Base-by-base conservation (phyloP, 495 filamentous ascomycete species). In the Oleoguttula mirabilis region DNA sequence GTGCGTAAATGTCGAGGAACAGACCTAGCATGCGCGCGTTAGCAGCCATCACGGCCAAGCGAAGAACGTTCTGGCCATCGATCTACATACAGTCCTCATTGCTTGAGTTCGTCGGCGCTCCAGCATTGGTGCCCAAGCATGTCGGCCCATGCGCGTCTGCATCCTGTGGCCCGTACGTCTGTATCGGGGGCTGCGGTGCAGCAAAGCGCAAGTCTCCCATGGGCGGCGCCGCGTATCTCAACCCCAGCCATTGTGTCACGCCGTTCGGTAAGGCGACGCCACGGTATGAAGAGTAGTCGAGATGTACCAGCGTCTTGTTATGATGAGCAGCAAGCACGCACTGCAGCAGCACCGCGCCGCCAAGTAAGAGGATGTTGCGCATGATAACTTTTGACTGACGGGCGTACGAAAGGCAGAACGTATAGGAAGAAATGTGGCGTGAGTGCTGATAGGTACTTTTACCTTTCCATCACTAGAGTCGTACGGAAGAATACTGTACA, bases 61-160 rank as follows among this genome's bases (percentile, higher is more conserved):
- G n/a, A n/a, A n/a, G n/a, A n/a, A n/a, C n/a, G n/a, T n/a, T n/a
- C n/a, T n/a, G n/a, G n/a, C n/a, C n/a, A n/a, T n/a, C n/a, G n/a
- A n/a, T n/a, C n/a, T n/a, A n/a, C n/a, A n/a, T n/a, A n/a, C 83
- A 87, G 48, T 88, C 82, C 55, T 88, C 83, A 10, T 23, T 32
- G 4, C 15, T 49, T 14, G 11, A 19, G 32, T 49, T 41, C 20
- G 30, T 40, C 10, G 45, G 47, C 20, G 41, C 17, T 37, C 42
- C 47, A 20, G 12, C 27, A 14, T 14, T 21, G 16, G 48, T 47
- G 6, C 31, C 41, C 8, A 54, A 24, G 28, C 45, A 54, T 17
- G 39, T 41, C 19, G 47, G 46, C 21, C 45, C 45, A 35, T 47
- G 47, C 51, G 64, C 33, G 4, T 44, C 61, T 14, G 72, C 74